A percentile compares a stretch with the other conserved stretches of the same genome.
Evolutionary conservation across 495 filamentous ascomycete species (phyloP).

Genomic region (Xanthoparmelia taractica): DNA sequence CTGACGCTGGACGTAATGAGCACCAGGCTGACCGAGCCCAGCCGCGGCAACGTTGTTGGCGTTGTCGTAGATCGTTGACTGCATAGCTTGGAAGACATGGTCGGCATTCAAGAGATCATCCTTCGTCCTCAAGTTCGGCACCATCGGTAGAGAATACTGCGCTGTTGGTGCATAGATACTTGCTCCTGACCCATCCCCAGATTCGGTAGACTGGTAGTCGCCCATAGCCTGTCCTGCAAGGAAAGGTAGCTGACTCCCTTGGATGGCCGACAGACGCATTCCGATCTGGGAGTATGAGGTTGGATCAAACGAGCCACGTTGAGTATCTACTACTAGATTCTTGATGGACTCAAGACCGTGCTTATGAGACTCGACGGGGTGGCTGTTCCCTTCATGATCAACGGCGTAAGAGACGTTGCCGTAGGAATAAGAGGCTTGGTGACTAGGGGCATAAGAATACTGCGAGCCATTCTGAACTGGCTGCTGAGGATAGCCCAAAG

Average conservation of each 20-base stretch:
- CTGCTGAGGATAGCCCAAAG: conserved; percentile 38
- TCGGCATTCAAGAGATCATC: conserved; percentile 86
- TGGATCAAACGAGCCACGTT: conserved; percentile 81
- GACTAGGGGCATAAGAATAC: conserved; percentile 53
- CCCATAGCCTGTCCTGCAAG: conserved; percentile 50
- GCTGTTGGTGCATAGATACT: conserved; percentile 23
- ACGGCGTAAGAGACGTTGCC: conserved; percentile 66
- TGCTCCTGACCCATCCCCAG: conserved; percentile 45
- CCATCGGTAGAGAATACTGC: conserved; percentile 66
- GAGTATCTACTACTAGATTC: conserved; percentile 87
- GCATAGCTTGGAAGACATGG: conserved; percentile 88
- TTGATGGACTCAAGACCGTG: conserved; percentile 81
- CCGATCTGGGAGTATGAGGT: conserved; percentile 74
- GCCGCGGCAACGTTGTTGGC: conserved; percentile 69
- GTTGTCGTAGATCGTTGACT: conserved; percentile 87
- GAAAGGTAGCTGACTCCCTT: conserved; percentile 61
- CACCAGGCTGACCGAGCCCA: conserved; percentile 61
- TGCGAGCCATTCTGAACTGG: conserved; percentile 47
- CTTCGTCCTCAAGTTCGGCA: conserved; percentile 85
- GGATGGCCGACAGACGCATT: conserved; percentile 66
- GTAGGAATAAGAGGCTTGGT: conserved; percentile 48
- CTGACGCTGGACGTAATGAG: conserved; percentile 59
- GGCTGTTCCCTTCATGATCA: conserved; percentile 44
- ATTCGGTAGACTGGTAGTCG: conserved; percentile 52
- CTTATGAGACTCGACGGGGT: conserved; percentile 61